Conservation (phyloP, 352 stramenopile species). For the Phytopythium kandeliae region DNA sequence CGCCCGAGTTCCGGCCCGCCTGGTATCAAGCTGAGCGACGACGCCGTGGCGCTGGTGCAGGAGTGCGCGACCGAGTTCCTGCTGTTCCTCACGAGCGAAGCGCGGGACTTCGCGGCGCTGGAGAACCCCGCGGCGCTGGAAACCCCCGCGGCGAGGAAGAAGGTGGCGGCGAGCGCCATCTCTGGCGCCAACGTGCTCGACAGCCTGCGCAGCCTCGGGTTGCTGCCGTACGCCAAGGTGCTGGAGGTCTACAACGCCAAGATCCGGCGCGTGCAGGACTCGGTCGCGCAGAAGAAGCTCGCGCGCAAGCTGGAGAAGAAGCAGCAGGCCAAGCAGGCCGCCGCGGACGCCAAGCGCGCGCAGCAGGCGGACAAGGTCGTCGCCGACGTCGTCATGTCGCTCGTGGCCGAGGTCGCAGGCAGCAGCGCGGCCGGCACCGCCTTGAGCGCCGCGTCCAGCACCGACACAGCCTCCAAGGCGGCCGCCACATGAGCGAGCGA, state of each 20-base stretch:
- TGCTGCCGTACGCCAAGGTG: conserved; percentile 58
- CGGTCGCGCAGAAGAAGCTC: conserved; percentile 46
- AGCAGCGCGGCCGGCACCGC: neutral
- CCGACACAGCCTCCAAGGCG: neutral
- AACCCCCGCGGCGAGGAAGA: too few relatives aligned
- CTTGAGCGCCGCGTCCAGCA: neutral
- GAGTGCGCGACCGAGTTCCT: conserved; percentile 84
- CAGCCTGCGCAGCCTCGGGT: conserved; percentile 64
- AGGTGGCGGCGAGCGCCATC: conserved; percentile 41
- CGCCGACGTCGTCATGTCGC: neutral
- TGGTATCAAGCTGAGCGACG: conserved; percentile 70
- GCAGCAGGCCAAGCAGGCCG: conserved; percentile 21
- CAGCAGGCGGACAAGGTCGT: neutral
- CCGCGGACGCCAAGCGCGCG: conserved; percentile 12
- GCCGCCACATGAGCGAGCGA: too few relatives aligned
- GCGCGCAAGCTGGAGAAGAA: conserved; percentile 51
- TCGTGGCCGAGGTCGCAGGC: neutral
- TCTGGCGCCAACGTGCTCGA: conserved; percentile 55
- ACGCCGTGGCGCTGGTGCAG: conserved; percentile 73
- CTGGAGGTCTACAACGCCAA: conserved; percentile 63
- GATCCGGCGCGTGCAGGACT: conserved; percentile 57
- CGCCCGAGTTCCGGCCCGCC: neutral
- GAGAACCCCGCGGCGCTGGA: too few relatives aligned
- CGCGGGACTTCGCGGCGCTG: conserved; percentile 52
- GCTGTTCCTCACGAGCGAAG: conserved; percentile 77